phyloP scores from a whole-genome alignment of 2,329 filamentous ascomycete species.

The Helotiales sp. region DNA sequence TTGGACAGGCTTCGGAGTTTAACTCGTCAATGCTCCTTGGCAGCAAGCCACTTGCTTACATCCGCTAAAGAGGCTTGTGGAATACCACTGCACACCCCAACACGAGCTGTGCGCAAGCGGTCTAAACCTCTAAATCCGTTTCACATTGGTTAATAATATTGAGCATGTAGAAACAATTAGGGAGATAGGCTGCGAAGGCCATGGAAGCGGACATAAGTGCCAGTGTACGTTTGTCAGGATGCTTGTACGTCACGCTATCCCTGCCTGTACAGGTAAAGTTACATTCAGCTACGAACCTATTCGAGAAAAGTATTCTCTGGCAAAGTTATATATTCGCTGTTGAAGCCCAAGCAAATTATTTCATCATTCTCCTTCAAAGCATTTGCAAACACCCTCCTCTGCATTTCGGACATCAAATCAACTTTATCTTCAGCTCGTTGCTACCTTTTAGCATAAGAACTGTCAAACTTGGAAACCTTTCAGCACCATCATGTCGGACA shows the following conservation, averaged over 20 bases:
- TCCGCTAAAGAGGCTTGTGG: conserved; percentile 1
- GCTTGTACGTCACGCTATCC: neutral
- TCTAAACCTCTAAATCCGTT: neutral
- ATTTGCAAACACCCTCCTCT: neutral
- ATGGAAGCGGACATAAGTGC: conserved; percentile 10
- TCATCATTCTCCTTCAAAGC: neutral
- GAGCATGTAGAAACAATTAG: neutral
- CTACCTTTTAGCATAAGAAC: neutral
- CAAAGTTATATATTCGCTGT: neutral
- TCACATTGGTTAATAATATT: neutral
- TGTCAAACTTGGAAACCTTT: neutral
- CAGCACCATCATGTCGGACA: conserved; percentile 21
- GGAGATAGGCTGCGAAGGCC: neutral
- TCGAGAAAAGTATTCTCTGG: neutral
- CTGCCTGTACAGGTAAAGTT: neutral
- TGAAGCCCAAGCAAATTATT: neutral
- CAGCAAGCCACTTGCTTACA: conserved; percentile 14
- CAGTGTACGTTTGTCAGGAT: conserved; percentile 17
- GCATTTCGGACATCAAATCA: neutral
- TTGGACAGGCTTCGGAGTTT: conserved; percentile 4
- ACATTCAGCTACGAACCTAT: neutral
- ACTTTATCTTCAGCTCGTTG: neutral
- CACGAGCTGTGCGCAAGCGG: neutral
- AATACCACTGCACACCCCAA: neutral
- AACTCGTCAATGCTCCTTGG: neutral